phyloP scores from a whole-genome alignment of 352 stramenopile species.

The Saprolegnia diclina region DNA sequence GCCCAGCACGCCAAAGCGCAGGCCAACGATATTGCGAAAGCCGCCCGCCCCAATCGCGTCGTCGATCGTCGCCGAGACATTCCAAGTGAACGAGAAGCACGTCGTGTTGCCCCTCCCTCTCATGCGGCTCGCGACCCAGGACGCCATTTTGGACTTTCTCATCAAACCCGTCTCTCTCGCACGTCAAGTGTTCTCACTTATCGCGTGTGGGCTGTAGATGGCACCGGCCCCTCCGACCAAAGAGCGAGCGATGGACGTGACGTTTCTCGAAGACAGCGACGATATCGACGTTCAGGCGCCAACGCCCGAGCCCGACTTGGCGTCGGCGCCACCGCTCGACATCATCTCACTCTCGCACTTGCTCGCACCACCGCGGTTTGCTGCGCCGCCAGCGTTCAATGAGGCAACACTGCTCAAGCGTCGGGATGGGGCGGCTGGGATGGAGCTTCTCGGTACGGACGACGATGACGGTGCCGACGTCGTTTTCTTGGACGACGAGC shows the following conservation, averaged over 20 bases:
- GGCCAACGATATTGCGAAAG: not conserved
- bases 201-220: not conserved
- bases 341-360: conserved; percentile 10
- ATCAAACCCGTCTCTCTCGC: conserved; percentile 13
- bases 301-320: not conserved
- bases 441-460: not conserved
- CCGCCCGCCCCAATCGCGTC: not conserved
- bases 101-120: conserved; percentile 13
- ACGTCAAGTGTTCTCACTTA: not conserved
- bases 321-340: not conserved
- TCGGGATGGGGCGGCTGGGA: not conserved
- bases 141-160: conserved; percentile 2
- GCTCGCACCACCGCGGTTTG: not conserved
- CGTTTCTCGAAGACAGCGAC: not conserved
- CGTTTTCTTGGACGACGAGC: not conserved
- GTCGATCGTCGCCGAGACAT: not conserved
- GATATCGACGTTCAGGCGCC: not conserved
- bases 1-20: not conserved
- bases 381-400: not conserved
- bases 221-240: not conserved
- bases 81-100: not conserved
- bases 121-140: not conserved
- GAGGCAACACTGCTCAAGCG: conserved; percentile 13
- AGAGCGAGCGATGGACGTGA: not conserved
- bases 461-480: not conserved